Base-by-base conservation (phyloP, 202 grass and related monocot genomes). In the Panicum hallii region DNA sequence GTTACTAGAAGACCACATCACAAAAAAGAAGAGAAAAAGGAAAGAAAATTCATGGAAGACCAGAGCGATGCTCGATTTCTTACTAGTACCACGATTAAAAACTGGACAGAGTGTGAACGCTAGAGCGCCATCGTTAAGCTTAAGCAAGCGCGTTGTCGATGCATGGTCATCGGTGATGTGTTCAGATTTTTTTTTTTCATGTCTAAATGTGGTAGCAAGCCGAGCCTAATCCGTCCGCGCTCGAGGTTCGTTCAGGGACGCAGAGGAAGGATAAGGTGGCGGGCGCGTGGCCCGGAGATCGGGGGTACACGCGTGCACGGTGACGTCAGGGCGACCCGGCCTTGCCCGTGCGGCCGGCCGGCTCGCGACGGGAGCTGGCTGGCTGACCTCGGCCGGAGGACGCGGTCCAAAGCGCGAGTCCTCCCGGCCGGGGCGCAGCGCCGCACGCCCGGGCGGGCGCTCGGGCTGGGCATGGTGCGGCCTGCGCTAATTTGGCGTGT, bases 401-500 rank as follows among this genome's bases (percentile, higher is more conserved):
- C 76, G 76, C 17, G 73, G 73, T 86, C 88, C 72, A 72, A 64
- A 15, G 42, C 62, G 52, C 42, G 63, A 63, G 54, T 74, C 55
- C n/a, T n/a, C n/a, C n/a, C 47, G 19, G 73, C 15, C 36, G 52
- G 64, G 7, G 4, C 0, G 8, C 47, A 5, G 75, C 43, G 58
- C 44, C 40, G 44, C 56, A 12, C 16, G 77, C 13, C 49, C 49
- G 12, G 4, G 1, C 30, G 30, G 1, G 32, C 32, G 32, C 32
- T 32, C 32, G 32, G 32, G 32, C 2, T 1, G 32, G 32, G 32
- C 32, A 3, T 32, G 36, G 38, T 32, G 45, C 62, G 87, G 87
- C 87, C 82, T 61, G 87, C 82, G 55, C 23, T 85, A 71, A 2
- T 61, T 79, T 90, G 79, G 83, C 82, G 87, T 44, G 32, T 62